Percentiles rank a stretch among this genome's conserved stretches.
These are phyloP conservation scores for Xylaria multiplex DNA, from an alignment of 2,329 filamentous ascomycete genomes.

Conservation along the genomic window DNA sequence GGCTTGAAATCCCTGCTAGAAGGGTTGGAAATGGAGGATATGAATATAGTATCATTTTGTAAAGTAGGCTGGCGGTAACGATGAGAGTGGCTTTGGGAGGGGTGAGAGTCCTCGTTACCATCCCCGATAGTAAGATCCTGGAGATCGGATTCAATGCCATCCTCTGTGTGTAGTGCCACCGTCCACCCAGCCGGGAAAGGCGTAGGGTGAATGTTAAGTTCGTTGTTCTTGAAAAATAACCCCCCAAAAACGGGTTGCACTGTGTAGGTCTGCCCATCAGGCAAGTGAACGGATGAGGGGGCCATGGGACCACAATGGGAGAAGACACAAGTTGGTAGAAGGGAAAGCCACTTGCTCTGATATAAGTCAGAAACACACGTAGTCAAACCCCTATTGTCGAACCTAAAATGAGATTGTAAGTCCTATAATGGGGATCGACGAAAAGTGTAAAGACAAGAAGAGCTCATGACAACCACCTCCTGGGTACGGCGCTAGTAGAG, in stretches of 20 bases:
- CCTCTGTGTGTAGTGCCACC: conserved; percentile 80
- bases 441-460: neutral
- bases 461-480: neutral
- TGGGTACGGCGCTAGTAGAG: neutral
- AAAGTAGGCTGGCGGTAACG: conserved; percentile 81
- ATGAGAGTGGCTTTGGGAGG: conserved; percentile 59
- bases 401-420: neutral
- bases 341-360: conserved; percentile 1
- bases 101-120: conserved; percentile 41
- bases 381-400: neutral
- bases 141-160: conserved; percentile 47
- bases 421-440: neutral
- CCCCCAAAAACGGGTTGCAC: conserved; percentile 92
- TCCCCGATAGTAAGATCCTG: conserved; percentile 48
- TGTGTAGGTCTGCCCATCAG: conserved; percentile 85
- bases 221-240: conserved; percentile 85
- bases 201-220: conserved; percentile 73
- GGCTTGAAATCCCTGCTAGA: conserved; percentile 82
- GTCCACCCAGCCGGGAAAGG: conserved; percentile 90
- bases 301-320: conserved; percentile 39
- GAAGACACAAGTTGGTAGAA: neutral
- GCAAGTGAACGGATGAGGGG: conserved; percentile 71
- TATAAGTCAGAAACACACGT: neutral
- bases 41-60: conserved; percentile 83
- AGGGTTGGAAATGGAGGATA: conserved; percentile 89